Evolutionary conservation across 257 asterid genomes (phyloP).

Genomic region (Salvia miltiorrhiza): DNA sequence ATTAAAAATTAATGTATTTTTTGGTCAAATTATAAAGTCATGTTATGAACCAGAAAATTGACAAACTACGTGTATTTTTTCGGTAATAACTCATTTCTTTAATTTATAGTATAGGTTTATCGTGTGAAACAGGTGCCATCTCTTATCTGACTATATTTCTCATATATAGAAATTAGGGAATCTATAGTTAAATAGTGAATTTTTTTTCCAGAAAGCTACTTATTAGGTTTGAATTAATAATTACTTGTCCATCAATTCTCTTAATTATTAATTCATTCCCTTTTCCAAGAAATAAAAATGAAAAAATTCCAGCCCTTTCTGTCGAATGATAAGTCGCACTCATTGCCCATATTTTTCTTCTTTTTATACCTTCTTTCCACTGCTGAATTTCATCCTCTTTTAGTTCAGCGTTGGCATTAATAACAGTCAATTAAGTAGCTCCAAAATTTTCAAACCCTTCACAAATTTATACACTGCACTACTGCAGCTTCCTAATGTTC

Average conservation of each 20-base stretch:
- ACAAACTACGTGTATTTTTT: no score
- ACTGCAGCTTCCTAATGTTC: no score
- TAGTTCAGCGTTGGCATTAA: neutral
- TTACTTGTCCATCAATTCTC: neutral
- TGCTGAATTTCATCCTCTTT: neutral
- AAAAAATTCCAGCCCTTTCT: conserved; percentile 26
- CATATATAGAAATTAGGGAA: no score
- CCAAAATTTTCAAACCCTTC: neutral
- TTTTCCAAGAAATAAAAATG: conserved; percentile 33
- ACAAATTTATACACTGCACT: neutral
- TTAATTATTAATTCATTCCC: conserved; percentile 21
- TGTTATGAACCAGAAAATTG: no score
- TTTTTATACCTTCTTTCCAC: neutral
- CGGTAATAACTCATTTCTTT: no score
- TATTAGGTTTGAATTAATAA: neutral
- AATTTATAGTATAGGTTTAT: no score
- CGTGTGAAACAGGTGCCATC: no score
- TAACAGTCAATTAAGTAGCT: neutral
- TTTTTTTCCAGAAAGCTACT: no score
- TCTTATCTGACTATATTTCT: no score
- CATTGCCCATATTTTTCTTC: conserved; percentile 22
- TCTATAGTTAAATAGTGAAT: no score
- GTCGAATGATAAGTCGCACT: conserved; percentile 58
- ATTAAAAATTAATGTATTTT: no score
- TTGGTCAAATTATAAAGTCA: no score